Base-by-base conservation (phyloP, 352 stramenopile species). In the Phytophthora capsici region DNA sequence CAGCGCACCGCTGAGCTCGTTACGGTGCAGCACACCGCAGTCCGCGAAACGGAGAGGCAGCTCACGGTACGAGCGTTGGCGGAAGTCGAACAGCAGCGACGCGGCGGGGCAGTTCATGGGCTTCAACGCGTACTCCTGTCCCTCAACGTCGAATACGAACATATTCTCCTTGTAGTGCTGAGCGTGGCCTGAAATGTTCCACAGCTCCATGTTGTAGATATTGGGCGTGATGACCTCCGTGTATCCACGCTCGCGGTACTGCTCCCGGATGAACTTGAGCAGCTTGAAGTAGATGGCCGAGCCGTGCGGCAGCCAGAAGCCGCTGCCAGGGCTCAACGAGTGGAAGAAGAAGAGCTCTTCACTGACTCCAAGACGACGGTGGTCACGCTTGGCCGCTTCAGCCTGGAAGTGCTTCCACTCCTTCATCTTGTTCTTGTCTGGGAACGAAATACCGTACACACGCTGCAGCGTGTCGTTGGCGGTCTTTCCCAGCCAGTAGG, bases 91-190 rank as follows among this genome's bases (percentile, higher is more conserved):
- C 88, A 99, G 98, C 20, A 99, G 73, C 75, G 97, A 99, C 57
- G 99, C 97, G n/a, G 94, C 97, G 25, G 97, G 97, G 78, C 97
- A 99, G 80, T 99, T 99, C 97, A 99, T 99, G 37, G 97, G 97
- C 82, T 99, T 99, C 65, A 99, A 93, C n/a, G 91, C 89, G 72
- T 90, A 97, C 70, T 97, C 86, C 57, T 97, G 84, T 51, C 94
- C 93, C 66, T 99, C 97, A 4, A 98, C 96, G 48, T 99, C 91
- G 60, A 99, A 99, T 40, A 96, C 89, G 73, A 99, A 99, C 97
- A 99, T 99, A 77, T 97, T 92, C 49, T 99, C 96, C 77, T 98
- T 98, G 89, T 99, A 99, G 82, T 99, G 96, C 78, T 98, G 80
- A 16, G 91, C 93, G 72, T 99, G 97, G 36, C 97, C 97, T 49